Evolutionary conservation across 2,329 filamentous ascomycete species (phyloP).

Genomic region (Exophiala sp.): DNA sequence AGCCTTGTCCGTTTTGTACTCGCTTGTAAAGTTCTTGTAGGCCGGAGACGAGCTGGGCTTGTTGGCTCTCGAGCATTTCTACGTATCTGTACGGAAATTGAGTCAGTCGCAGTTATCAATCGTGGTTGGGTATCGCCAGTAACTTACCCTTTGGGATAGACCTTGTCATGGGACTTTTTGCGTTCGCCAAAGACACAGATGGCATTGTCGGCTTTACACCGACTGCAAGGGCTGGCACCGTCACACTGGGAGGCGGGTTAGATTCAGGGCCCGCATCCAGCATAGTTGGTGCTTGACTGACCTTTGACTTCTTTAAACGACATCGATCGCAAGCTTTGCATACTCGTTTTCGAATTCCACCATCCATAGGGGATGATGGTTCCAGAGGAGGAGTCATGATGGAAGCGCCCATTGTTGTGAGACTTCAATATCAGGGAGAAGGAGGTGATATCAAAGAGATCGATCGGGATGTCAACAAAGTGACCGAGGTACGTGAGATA

Average conservation of each 20-base stretch:
- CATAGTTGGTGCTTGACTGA: conserved; percentile 31
- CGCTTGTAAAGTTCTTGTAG: conserved; percentile 60
- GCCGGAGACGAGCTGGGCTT: conserved; percentile 58
- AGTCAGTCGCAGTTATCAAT: background rate
- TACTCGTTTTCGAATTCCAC: conserved; percentile 54
- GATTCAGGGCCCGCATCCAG: background rate
- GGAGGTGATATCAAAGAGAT: too few relatives aligned
- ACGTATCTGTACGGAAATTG: conserved; percentile 49
- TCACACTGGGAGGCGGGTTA: conserved; percentile 50
- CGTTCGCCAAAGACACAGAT: conserved; percentile 64
- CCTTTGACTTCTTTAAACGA: conserved; percentile 65
- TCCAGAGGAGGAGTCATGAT: conserved; percentile 28
- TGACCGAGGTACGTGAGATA: too few relatives aligned
- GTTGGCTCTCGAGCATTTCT: conserved; percentile 66
- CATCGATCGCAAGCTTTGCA: conserved; percentile 66
- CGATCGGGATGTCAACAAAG: too few relatives aligned
- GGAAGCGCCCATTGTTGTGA: conserved; percentile 16
- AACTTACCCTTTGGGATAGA: conserved; percentile 64
- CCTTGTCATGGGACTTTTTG: conserved; percentile 64
- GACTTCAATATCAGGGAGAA: background rate
- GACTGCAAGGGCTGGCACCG: conserved; percentile 58
- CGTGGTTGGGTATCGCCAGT: background rate
- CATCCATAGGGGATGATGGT: conserved; percentile 27
- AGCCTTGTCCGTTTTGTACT: conserved; percentile 50
- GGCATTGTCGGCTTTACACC: conserved; percentile 62